phyloP scores from a whole-genome alignment of 1,139 yeast genomes.

The Taphrina flavorubra region DNA sequence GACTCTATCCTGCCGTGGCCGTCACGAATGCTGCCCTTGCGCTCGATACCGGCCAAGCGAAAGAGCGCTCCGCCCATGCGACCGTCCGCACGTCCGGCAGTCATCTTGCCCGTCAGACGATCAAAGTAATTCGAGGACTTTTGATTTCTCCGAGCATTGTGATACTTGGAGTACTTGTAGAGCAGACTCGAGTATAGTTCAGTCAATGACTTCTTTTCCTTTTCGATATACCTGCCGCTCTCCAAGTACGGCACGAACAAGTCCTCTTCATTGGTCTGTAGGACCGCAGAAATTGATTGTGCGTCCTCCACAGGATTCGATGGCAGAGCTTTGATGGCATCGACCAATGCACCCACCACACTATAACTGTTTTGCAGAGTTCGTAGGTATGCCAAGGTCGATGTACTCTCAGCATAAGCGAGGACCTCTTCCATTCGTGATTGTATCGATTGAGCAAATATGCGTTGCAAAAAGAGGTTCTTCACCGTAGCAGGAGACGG shows the following conservation, averaged over 20 bases:
- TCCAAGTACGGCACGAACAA: constrained; percentile 73
- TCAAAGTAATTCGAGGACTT: constrained; percentile 42
- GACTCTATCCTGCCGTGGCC: constrained; percentile 47
- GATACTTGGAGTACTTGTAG: constrained; percentile 43
- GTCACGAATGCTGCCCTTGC: constrained; percentile 47
- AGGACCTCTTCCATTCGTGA: constrained; percentile 69
- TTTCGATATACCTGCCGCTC: constrained; percentile 70
- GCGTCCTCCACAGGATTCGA: constrained; percentile 36
- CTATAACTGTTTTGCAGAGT: constrained; percentile 70
- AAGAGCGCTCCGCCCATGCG: constrained; percentile 36
- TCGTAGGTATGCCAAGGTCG: constrained; percentile 78
- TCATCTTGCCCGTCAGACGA: constrained; percentile 37
- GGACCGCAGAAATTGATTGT: constrained; percentile 56
- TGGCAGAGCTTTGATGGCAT: constrained; percentile 65
- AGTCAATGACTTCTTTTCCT: constrained; percentile 74
- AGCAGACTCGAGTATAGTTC: constrained; percentile 59
- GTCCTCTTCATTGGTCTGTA: constrained; percentile 76
- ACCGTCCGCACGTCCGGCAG: constrained; percentile 31
- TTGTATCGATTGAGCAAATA: constrained; percentile 76
- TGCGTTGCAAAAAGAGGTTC: constrained; percentile 71
- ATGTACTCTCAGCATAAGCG: constrained; percentile 66
- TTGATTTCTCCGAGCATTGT: constrained; percentile 35
- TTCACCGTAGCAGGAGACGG: constrained; percentile 70
- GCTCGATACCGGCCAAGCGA: constrained; percentile 42
- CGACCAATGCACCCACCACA: constrained; percentile 66